These are phyloP conservation scores for Stachybotrys chlorohalonatus DNA, from an alignment of 2,329 filamentous ascomycete species.

Conservation along the genomic window DNA sequence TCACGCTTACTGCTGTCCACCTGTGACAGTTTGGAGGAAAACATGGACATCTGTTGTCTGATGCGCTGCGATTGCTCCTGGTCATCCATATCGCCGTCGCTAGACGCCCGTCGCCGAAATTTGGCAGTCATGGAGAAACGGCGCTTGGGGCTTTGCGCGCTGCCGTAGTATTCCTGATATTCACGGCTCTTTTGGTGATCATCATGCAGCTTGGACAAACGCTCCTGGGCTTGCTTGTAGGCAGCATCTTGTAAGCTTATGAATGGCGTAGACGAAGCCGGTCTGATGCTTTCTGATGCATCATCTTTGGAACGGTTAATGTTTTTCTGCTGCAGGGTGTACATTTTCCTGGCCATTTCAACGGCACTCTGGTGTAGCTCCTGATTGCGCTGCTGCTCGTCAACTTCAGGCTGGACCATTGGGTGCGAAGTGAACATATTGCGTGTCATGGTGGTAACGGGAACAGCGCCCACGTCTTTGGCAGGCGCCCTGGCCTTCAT, in stretches of 20 bases:
- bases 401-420: slow-evolving; percentile 59
- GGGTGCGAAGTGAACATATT: slow-evolving; percentile 74
- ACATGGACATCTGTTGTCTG: slow-evolving; percentile 68
- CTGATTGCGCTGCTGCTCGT: slow-evolving; percentile 65
- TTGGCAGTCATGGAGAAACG: slow-evolving; percentile 45
- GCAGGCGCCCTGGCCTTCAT: slow-evolving; percentile 34
- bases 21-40: slow-evolving; percentile 58
- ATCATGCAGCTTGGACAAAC: slow-evolving; percentile 70
- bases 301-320: slow-evolving; percentile 39
- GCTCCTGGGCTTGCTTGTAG: slow-evolving; percentile 75
- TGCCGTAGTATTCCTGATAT: slow-evolving; percentile 71
- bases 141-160: slow-evolving; percentile 23
- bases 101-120: slow-evolving; percentile 55
- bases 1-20: slow-evolving; percentile 67
- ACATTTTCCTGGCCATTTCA: slow-evolving; percentile 86
- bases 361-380: slow-evolving; percentile 73
- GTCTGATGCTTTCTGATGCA: slow-evolving; percentile 21
- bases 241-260: slow-evolving; percentile 75
- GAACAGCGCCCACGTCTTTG: slow-evolving; percentile 56
- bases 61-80: slow-evolving; percentile 63
- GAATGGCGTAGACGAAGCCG: slow-evolving; percentile 40
- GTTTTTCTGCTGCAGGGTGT: slow-evolving; percentile 56
- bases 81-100: slow-evolving; percentile 57
- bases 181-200: slow-evolving; percentile 54
- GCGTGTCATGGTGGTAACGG: slow-evolving; percentile 57